Base-by-base conservation (phyloP, 2,329 filamentous ascomycete genomes). In the Cladosporium oxysporum region DNA sequence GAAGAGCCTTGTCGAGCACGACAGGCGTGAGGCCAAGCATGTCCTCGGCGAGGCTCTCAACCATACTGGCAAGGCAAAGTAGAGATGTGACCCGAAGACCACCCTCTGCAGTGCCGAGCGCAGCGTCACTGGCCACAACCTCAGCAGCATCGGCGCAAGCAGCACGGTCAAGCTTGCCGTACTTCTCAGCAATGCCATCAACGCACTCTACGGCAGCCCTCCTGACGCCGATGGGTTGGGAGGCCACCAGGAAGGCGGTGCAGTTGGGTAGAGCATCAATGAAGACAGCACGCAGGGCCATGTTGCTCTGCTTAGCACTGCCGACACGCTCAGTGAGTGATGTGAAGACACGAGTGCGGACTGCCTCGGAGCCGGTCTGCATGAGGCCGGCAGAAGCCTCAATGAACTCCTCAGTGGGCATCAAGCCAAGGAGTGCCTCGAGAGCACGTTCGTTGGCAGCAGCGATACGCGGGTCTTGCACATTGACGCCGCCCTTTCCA, bases 101-200 rank as follows among this genome's bases (percentile, higher is more conserved):
- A 70, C 85, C 82, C 72, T 96, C 91, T 14, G 84, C 79, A 75
- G 91, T 89, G 44, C 90, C 91, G 58, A 98, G 85, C 69, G 92
- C 94, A 69, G 90, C 83, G 64, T 88, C 82, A 50, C 93, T 88
- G 44, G 91, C 88, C 72, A 99, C 90, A 1, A 90, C 90, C 66
- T 88, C 83, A 5, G 93, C 92, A 5, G 93, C 90, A 5, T 86
- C 86, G 29, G 64, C 58, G 53, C 97, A 90, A 53, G 88, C 89
- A 70, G 90, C 87, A 1, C 90, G 84, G 73, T 97, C 91, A 77
- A 93, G 96, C 82, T 95, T 96, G 71, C 95, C 96, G 76, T 97
- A 98, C 77, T 94, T 94, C 79, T 97, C 93, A 2, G 91, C 87
- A 69, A 99, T 96, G 77, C 92, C 91, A 79, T 97, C 93, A 53